Base-by-base conservation (phyloP, 257 asterid genomes). In the Lithospermum erythrorhizon region DNA sequence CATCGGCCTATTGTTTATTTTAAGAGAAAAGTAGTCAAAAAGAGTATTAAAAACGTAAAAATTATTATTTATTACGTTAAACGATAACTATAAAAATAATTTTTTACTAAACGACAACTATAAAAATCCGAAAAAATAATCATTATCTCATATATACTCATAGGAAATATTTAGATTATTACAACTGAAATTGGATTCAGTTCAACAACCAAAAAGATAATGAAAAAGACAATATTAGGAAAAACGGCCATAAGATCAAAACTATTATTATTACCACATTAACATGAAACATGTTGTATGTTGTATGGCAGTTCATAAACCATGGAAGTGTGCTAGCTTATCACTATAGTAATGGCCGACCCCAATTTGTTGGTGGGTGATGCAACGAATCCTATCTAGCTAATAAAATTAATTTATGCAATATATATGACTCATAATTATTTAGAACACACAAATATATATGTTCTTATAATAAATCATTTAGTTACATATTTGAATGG, bases 341-440 rank as follows among this genome's bases (percentile, higher is more conserved):
- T 74, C 14, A 41, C 49, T 62, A 68, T 72, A 70, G 75, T 71
- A 54, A 72, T 70, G 78, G 74, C 73, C 27, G 89, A 76, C 87
- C 87, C 89, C 71, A 37, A 57, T 72, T 45, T 82, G 87, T 78
- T 86, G 82, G 86, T 76, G 69, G 79, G 71, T 82, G 73, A 63
- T 35, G 14, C 76, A 65, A 63, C 64, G 22, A 48, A 74, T 66
- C 71, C 27, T 24, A 21, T 57, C 53, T 67, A 65, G 23, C 37
- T 69, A 63, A 54, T n/a, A 49, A 18, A n/a, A 19, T 55, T 60
- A 27, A 10, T 56, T 58, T 63, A 45, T 7, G 17, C 67, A 58
- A 58, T 55, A 57, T 56, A 58, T 55, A 60, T 56, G 66, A 67
- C 74, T 55, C 57, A 8, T 55, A 3, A 27, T 27, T 27, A 27